Base-by-base conservation (phyloP, 345 rosid genomes). In the Turnera subulata region DNA sequence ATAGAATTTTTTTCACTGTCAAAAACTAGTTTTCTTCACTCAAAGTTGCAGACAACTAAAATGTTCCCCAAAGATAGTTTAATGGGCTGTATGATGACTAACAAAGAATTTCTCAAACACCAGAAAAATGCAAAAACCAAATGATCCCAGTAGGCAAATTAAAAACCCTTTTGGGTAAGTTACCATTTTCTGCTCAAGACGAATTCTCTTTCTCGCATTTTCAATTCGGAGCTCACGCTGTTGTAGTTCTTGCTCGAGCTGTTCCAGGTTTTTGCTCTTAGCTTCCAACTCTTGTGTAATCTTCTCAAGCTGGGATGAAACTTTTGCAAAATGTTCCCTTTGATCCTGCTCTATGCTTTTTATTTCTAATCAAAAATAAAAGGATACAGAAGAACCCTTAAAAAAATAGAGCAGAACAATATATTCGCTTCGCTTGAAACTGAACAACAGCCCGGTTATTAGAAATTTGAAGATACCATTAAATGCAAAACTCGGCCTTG, bases 101-200 rank as follows among this genome's bases (percentile, higher is more conserved):
- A 8, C 35, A 29, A 29, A 29, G 35, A 29, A 29, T 29, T 29
- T 29, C 35, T 29, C 35, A 29, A n/a, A n/a, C n/a, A n/a, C n/a
- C n/a, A n/a, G n/a, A n/a, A n/a, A n/a, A n/a, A n/a, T n/a, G n/a
- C n/a, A n/a, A n/a, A n/a, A n/a, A n/a, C n/a, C n/a, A n/a, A n/a
- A n/a, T n/a, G n/a, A n/a, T n/a, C n/a, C n/a, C n/a, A n/a, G 35
- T 3, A 29, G 21, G 25, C 23, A n/a, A 29, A 33, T 15, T n/a
- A n/a, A n/a, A n/a, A n/a, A n/a, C n/a, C n/a, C n/a, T n/a, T n/a
- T n/a, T n/a, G n/a, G n/a, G n/a, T 16, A 48, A n/a, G 60, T 60
- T 72, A 84, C 95, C 86, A 72, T 75, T 61, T 68, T 61, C 73
- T 67, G 80, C 19, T 69, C 82, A 44, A 55, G 69, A 47, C 65